Percentiles rank a stretch among this genome's conserved stretches.
Evolutionary conservation across 2,329 filamentous ascomycete species (phyloP).

Genomic region (Nigrospora osmanthi): DNA sequence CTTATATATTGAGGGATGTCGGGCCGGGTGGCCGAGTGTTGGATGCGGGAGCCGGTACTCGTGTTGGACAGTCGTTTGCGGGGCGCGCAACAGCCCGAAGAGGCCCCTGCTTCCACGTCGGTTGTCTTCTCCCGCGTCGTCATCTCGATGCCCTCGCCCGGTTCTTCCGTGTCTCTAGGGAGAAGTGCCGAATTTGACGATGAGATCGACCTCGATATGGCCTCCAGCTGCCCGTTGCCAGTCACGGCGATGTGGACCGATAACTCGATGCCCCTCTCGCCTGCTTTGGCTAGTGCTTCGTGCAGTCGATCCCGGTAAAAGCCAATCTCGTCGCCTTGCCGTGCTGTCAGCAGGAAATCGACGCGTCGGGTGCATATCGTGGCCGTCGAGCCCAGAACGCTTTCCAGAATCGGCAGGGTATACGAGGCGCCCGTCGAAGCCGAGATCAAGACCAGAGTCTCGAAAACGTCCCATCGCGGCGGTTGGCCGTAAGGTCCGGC

Average conservation of each 20-base stretch:
- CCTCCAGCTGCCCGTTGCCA: conserved; percentile 19
- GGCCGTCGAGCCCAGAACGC: conserved; percentile 31
- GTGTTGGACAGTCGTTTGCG: conserved; percentile 10
- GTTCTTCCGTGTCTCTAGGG: conserved; percentile 4
- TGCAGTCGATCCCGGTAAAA: conserved; percentile 46
- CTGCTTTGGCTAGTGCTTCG: conserved; percentile 32
- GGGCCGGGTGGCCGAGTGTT: conserved; percentile 37
- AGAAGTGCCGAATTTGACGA: conserved; percentile 3
- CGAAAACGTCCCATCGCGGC: conserved; percentile 49
- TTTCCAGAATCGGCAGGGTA: conserved; percentile 51
- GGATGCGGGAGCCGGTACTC: conserved; percentile 31
- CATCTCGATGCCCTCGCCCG: not conserved
- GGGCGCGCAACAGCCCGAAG: conserved; percentile 4
- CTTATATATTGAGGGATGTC: conserved; percentile 45
- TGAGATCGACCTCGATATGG: conserved; percentile 7
- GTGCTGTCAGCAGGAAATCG: conserved; percentile 44
- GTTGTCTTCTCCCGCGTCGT: not conserved
- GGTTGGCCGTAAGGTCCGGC: conserved; percentile 49
- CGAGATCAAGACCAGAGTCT: conserved; percentile 51
- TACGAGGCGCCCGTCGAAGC: conserved; percentile 58
- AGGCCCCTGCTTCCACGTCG: not conserved
- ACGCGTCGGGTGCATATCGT: conserved; percentile 43
- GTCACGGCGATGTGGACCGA: conserved; percentile 48
- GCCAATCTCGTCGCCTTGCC: conserved; percentile 42
- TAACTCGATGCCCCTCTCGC: conserved; percentile 38